phyloP scores from a whole-genome alignment of 2,329 filamentous ascomycete species.

The Alternaria atra region DNA sequence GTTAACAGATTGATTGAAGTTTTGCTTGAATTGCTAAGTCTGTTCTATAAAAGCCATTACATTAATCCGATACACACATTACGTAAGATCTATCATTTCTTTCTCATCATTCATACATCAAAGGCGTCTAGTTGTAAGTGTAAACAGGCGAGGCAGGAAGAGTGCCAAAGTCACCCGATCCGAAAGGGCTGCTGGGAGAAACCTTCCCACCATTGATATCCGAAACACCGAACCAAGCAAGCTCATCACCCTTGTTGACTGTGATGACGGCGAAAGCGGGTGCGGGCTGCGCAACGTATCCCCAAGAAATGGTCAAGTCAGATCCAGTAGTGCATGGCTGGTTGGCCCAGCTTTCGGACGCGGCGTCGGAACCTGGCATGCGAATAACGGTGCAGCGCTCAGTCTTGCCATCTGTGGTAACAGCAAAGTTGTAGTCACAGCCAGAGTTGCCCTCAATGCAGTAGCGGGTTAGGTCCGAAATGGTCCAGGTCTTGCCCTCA shows the following conservation, averaged over 20 bases:
- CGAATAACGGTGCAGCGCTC: constrained; percentile 25
- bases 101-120: background rate
- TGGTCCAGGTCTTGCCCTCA: constrained; percentile 23
- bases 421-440: constrained; percentile 29
- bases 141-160: constrained; percentile 16
- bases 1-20: background rate
- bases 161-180: constrained; percentile 19
- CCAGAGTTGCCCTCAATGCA: constrained; percentile 23
- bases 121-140: constrained; percentile 14
- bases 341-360: constrained; percentile 23
- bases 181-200: constrained; percentile 22
- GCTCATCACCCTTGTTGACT: constrained; percentile 19
- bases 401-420: constrained; percentile 20
- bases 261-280: constrained; percentile 24
- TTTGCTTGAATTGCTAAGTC: background rate
- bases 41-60: background rate
- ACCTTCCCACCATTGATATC: constrained; percentile 23
- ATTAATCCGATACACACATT: background rate
- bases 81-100: background rate
- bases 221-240: constrained; percentile 27
- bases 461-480: constrained; percentile 22
- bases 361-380: constrained; percentile 24
- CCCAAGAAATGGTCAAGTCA: constrained; percentile 22
- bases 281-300: constrained; percentile 19
- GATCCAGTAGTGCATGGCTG: constrained; percentile 20